Base-by-base conservation (phyloP, 441 rosid genomes). In the Populus hybrid region DNA sequence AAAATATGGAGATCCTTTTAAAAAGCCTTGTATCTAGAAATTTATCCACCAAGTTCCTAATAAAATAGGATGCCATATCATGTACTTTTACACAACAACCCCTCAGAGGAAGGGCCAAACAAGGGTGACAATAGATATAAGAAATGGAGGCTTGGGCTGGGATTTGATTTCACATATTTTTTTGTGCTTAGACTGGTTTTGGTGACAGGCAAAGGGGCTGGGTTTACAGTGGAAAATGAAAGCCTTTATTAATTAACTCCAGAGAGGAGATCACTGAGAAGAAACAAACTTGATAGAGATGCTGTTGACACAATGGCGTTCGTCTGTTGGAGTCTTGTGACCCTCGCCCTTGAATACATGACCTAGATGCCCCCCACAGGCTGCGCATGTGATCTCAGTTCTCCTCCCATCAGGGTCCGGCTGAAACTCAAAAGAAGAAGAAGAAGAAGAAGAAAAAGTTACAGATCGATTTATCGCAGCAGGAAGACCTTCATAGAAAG, bases 301-400 rank as follows among this genome's bases (percentile, higher is more conserved):
- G 81, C 94, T 91, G 42, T 90, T 90, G 59, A 91, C 93, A 76
- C 95, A 91, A 72, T 91, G 95, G 20, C 95, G 89, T 73, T 95
- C 99, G 79, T 95, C 82, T 0, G 97, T 92, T 1, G 99, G 99
- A n/a, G 93, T 91, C 46, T 84, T 88, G 84, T 84, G 86, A 10
- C 98, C 92, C 81, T 95, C 99, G 21, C 97, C 96, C 81, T 89
- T 93, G 70, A 95, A 93, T 40, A 93, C 99, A 80, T 95, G 99
- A 18, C 97, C 97, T 24, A 92, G 83, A 74, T 95, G 99, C 7
- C 99, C 98, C 21, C 97, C 97, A 73, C 99, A 95, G 3, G 97
- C 94, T 8, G 98, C 90, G 67, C 99, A 93, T 11, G 97, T 95
- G 23, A 95, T 95, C 82, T 92, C 99, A 28, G 76, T 78, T 78